A percentile compares a stretch with the other conserved stretches of the same genome.
phyloP scores from a whole-genome alignment of 1,284 basidiomycete genomes.

The Cryptococcus floricola region DNA sequence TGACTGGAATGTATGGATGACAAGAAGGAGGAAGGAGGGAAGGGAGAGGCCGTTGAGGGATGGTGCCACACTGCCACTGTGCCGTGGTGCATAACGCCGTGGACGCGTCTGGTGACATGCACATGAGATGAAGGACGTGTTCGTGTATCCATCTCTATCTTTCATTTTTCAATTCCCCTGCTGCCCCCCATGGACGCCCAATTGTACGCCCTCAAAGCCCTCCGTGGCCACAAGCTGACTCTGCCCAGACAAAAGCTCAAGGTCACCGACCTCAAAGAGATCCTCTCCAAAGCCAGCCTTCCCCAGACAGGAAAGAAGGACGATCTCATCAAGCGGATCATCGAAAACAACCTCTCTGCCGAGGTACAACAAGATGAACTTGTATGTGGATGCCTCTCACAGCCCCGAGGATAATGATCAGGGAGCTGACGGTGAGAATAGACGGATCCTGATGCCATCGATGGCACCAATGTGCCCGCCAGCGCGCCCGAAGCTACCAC shows the following conservation, averaged over 20 bases:
- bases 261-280: constrained; percentile 50
- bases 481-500: constrained; percentile 1
- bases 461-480: not conserved
- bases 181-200: constrained; percentile 17
- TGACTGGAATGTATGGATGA: no score
- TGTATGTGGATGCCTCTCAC: constrained; percentile 9
- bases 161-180: not conserved
- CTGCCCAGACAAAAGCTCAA: constrained; percentile 47
- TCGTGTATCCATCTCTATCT: not conserved
- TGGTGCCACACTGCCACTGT: no score
- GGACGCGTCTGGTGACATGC: not conserved
- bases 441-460: constrained; percentile 15
- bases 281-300: constrained; percentile 39
- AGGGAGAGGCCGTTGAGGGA: not conserved
- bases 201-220: constrained; percentile 10
- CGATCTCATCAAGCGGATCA: constrained; percentile 47
- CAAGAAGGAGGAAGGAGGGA: not conserved
- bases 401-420: no score
- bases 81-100: not conserved
- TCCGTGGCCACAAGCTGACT: not conserved
- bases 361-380: constrained; percentile 23
- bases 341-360: constrained; percentile 36
- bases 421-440: not conserved
- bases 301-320: constrained; percentile 49
- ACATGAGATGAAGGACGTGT: not conserved